Conservation (phyloP, 805 yeast genomes). For the Metschnikowia similis region DNA sequence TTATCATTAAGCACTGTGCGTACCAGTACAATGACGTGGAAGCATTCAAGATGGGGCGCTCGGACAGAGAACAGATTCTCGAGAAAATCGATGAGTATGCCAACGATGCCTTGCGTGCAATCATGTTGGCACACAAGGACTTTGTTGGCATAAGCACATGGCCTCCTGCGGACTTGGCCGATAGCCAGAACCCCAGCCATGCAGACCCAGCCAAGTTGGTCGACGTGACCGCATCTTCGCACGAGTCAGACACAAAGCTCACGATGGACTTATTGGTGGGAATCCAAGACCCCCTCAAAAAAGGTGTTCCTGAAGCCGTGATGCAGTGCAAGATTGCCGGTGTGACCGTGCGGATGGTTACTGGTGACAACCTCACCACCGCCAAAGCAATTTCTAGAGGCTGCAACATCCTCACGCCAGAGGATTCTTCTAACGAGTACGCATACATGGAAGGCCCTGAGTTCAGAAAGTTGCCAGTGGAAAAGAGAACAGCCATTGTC, state of each 20-base stretch:
- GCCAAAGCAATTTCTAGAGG: constrained; percentile 87
- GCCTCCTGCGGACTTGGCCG: constrained; percentile 59
- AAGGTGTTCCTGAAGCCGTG: constrained; percentile 88
- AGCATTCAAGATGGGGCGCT: constrained; percentile 25
- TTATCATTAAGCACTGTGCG: constrained; percentile 61
- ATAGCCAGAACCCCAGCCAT: constrained; percentile 25
- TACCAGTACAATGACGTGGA: constrained; percentile 27
- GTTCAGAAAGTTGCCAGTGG: constrained; percentile 63
- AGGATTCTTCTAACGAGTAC: constrained; percentile 47
- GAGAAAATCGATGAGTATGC: constrained; percentile 55
- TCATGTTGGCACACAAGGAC: constrained; percentile 82
- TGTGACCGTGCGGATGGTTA: constrained; percentile 94
- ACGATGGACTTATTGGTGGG: constrained; percentile 67
- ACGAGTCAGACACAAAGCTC: constrained; percentile 20
- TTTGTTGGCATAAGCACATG: constrained; percentile 46
- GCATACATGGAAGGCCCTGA: constrained; percentile 90
- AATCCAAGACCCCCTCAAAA: constrained; percentile 90
- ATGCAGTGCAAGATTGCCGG: constrained; percentile 84
- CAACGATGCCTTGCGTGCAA: constrained; percentile 76
- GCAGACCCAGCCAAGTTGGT: constrained; percentile 40
- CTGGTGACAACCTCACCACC: constrained; percentile 91
- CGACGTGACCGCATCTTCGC: constrained; percentile 19
- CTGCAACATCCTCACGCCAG: constrained; percentile 69
- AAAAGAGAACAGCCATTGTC: constrained; percentile 55
- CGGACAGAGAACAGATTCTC: constrained; percentile 24